Evolutionary conservation across 306 rosid species (phyloP), one percentile per base, ranked within the genome.

Genomic region (Sphenostylis stenocarpa): DNA sequence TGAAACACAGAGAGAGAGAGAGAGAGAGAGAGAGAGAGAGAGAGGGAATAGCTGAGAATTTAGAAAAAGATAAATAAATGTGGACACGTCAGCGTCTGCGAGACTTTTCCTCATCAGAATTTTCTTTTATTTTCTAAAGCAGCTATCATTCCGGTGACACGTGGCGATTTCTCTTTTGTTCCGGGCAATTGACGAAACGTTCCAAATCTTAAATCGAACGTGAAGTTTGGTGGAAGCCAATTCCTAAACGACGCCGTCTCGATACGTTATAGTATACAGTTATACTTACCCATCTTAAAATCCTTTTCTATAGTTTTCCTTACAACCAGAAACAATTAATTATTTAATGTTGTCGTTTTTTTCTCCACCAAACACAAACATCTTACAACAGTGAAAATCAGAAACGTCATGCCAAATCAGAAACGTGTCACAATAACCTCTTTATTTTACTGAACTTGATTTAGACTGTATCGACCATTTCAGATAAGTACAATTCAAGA

Each of bases 1-100:
- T 39, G 75, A 57, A 55, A 45, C 60, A 57, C 69, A 19, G 64
- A 29, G 29, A 63, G 34, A 21, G 72, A 28, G 29, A 62, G 7
- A 34, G 62, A 57, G 72, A 19, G 64, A 29, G 29, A 63, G 34
- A 21, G 72, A 28, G 29, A 62, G 7, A 34, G 62, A 33, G 38
- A 72, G 67, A 65, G 71, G 49, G 64, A 75, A 80, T 86, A 67
- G 80, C 73, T 48, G 85, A 67, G 81, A 73, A 72, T 76, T 88
- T 74, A 68, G 71, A 79, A 81, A n/a, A 76, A 76, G 80, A 84
- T 61, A 73, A 79, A 60, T 44, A 83, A 87, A 84, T 67, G 55
- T 8, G 11, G 51, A 78, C 81, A 90, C 88, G 92, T 88, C 97
- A 88, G 86, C 84, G 70, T 61, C 81, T 81, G 71, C 31, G 34